Evolutionary conservation across 768 basidiomycete genomes (phyloP), one percentile per base, ranked within the genome.

Genomic region (Kwoniella mangroviensis): DNA sequence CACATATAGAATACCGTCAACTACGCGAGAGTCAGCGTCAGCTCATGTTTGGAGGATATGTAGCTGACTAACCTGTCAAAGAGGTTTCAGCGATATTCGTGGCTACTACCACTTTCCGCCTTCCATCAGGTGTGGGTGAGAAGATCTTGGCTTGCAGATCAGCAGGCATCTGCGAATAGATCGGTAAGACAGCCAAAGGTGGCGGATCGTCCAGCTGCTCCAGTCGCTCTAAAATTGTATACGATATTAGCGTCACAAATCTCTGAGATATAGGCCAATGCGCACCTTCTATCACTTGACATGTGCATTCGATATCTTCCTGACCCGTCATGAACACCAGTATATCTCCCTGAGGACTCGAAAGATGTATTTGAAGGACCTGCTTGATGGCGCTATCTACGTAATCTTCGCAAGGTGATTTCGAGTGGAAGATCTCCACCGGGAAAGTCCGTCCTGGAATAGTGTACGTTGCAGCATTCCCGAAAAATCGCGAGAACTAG

Each of bases 61-160:
- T 45, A n/a, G 49, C 6, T 12, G 41, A 71, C 82, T 73, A 57
- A 91, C 92, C 91, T 6, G 96, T 99, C 75, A 98, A 84, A 0
- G 97, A 98, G 0, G 97, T 99, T 84, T 99, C 97, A 1, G 97
- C 96, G 67, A 98, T 99, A 83, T 99, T 99, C 4, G 96, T 99
- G 0, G 97, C 97, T 1, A 98, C 95, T 72, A 99, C 94, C 65
- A 96, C 94, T 84, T 99, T 99, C 64, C 97, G 86, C 56, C 97
- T 87, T 2, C 97, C 97, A 83, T 99, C 97, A 24, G 88, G 86
- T 0, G 97, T 98, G 9, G 96, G 89, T 68, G 94, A 91, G 77
- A 98, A 98, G 70, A 99, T 99, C 83, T 94, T 96, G 24, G 97
- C 96, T 81, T 99, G 97, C 45, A 99, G 85, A 85, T 98, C 97